Base-by-base conservation (phyloP, 1,139 yeast species). In the Protomyces inouyei region DNA sequence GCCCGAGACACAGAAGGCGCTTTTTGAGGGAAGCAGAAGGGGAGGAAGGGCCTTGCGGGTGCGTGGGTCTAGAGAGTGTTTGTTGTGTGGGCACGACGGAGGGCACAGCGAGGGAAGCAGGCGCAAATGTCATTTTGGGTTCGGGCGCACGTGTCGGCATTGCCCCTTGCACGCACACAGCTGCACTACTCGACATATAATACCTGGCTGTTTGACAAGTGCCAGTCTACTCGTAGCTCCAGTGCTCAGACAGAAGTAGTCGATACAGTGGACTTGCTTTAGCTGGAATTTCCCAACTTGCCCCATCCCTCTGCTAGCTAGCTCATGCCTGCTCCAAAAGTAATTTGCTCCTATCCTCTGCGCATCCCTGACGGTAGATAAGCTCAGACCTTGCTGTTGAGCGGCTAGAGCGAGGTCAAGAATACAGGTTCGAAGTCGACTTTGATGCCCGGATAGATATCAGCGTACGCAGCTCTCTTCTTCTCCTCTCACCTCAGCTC, bases 341-440 rank as follows among this genome's bases (percentile, higher is more conserved):
- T 43, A 43, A 28, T 28, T 4, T 28, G 32, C 32, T 28, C 32
- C 32, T 28, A 28, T 28, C 32, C 32, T 28, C 32, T 28, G 32
- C 32, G 32, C 32, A 28, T 28, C 48, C 18, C 48, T 43, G 14
- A 51, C 36, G 52, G 16, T 21, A 57, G 61, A 28, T 57, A 14
- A 52, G 61, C 55, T 18, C 14, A 16, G 61, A 57, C 35, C 32
- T 40, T 12, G 48, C 55, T 18, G 32, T 45, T 48, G 63, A 59
- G 36, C 52, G 63, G 10, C 35, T 59, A 25, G 57, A 52, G 10
- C 25, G 57, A 40, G 63, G 63, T 8, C 63, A 59, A 52, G 97
- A 91, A 76, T 92, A 97, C 97, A 79, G 96, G 67, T 82, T 90
- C 66, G 96, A 90, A 72, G 83, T 89, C 1, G 86, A 85, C 0